These are phyloP conservation scores for Fusarium liriodendri DNA, from an alignment of 2,329 filamentous ascomycete genomes.

Conservation along the genomic window DNA sequence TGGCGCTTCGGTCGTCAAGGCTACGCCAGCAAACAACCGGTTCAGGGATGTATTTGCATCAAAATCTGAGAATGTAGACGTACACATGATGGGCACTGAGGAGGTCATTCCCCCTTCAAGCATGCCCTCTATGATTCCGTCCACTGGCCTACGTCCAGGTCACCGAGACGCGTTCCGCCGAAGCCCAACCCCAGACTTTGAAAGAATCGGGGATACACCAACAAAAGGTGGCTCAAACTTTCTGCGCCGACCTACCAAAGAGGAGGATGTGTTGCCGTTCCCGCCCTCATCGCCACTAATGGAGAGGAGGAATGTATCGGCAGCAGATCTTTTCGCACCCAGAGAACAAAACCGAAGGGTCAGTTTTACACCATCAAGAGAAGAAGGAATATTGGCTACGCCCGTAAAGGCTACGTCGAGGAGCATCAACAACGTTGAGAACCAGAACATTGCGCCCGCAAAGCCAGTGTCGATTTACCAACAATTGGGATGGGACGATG, in stretches of 20 bases:
- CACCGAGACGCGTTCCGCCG: slow-evolving; percentile 46
- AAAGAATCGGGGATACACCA: slow-evolving; percentile 48
- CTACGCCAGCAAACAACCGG: slow-evolving; percentile 66
- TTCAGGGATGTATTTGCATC: slow-evolving; percentile 62
- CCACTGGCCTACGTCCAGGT: slow-evolving; percentile 52
- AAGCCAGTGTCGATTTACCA: slow-evolving; percentile 62
- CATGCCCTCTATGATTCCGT: slow-evolving; percentile 53
- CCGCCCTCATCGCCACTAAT: slow-evolving; percentile 52
- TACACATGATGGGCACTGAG: slow-evolving; percentile 39
- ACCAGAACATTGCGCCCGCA: slow-evolving; percentile 22
- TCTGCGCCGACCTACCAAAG: slow-evolving; percentile 41
- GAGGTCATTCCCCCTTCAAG: slow-evolving; percentile 53
- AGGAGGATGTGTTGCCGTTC: slow-evolving; percentile 42
- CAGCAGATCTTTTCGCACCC: slow-evolving; percentile 26
- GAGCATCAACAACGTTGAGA: slow-evolving; percentile 14
- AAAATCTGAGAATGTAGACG: slow-evolving; percentile 41
- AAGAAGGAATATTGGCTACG: slow-evolving; percentile 50
- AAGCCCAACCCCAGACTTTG: slow-evolving; percentile 45
- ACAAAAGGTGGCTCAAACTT: slow-evolving; percentile 45
- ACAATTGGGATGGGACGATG: slow-evolving; percentile 68
- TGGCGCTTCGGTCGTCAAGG: slow-evolving; percentile 62
- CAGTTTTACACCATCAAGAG: slow-evolving; percentile 24
- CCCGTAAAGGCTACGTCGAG: slow-evolving; percentile 50
- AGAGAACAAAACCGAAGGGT: slow-evolving; percentile 29
- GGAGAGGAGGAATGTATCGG: slow-evolving; percentile 36